phyloP scores from a whole-genome alignment of 2,329 filamentous ascomycete species.

The Botrytis aclada region DNA sequence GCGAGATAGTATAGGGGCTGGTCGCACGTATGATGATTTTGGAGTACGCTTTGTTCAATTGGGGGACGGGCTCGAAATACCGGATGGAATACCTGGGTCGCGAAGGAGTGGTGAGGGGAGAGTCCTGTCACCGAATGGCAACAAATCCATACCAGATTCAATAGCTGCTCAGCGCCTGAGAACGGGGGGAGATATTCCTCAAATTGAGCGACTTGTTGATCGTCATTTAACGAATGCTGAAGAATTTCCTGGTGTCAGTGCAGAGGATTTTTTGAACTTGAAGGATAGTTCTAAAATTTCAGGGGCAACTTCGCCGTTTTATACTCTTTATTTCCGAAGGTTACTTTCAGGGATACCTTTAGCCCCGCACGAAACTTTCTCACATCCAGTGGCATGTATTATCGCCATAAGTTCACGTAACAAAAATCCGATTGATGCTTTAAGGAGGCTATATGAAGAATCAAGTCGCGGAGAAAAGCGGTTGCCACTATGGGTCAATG shows the following conservation, averaged over 20 bases:
- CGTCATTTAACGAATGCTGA: slow-evolving; percentile 76
- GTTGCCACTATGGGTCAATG: slow-evolving; percentile 81
- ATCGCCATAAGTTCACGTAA: slow-evolving; percentile 94
- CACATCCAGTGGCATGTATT: slow-evolving; percentile 89
- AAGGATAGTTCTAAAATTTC: slow-evolving; percentile 34
- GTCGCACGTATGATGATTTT: slow-evolving; percentile 83
- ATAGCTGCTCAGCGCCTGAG: slow-evolving; percentile 28
- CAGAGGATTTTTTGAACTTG: slow-evolving; percentile 41
- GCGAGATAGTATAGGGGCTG: slow-evolving; percentile 82
- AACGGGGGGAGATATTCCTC: slow-evolving; percentile 53
- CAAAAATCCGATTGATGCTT: slow-evolving; percentile 76
- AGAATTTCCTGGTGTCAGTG: slow-evolving; percentile 37
- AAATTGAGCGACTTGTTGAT: slow-evolving; percentile 78
- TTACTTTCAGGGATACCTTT: slow-evolving; percentile 76
- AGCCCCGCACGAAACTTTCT: slow-evolving; percentile 85
- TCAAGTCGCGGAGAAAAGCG: slow-evolving; percentile 74
- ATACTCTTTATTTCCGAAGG: slow-evolving; percentile 78
- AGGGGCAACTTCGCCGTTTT: slow-evolving; percentile 68
- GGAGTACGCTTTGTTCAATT: slow-evolving; percentile 80
- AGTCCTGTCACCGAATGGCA: slow-evolving; percentile 26
- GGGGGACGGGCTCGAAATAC: slow-evolving; percentile 54
- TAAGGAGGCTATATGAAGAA: slow-evolving; percentile 78
- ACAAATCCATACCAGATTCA: slow-evolving; percentile 22
- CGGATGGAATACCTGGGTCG: slow-evolving; percentile 42
- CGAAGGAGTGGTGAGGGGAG: slow-evolving; percentile 37